Percentiles rank a stretch among this genome's conserved stretches.
phyloP scores from a whole-genome alignment of 805 yeast genomes.

The Nakazawaea laoshanensis region DNA sequence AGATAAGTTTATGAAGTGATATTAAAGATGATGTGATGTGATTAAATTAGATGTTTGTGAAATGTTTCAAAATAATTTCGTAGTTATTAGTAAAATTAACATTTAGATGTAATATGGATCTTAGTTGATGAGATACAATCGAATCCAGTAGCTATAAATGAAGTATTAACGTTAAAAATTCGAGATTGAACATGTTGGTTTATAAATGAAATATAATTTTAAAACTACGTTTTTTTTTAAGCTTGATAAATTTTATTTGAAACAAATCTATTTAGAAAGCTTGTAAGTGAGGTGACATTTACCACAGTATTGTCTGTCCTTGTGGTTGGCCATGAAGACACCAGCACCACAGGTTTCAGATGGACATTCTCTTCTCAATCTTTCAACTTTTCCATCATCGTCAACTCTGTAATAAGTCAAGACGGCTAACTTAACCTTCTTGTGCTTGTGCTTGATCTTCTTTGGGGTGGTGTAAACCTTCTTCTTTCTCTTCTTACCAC shows the following conservation, averaged over 20 bases:
- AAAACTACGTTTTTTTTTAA: too few species aligned
- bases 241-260: neutral
- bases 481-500: slow-evolving; percentile 99
- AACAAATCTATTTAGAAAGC: slow-evolving; percentile 10
- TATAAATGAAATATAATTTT: too few species aligned
- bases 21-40: too few species aligned
- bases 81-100: too few species aligned
- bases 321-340: slow-evolving; percentile 99
- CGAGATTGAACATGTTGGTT: too few species aligned
- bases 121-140: too few species aligned
- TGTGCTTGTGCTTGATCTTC: slow-evolving; percentile 99
- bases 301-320: slow-evolving; percentile 99
- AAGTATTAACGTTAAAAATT: too few species aligned
- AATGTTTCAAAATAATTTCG: too few species aligned
- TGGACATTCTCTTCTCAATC: slow-evolving; percentile 98
- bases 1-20: too few species aligned
- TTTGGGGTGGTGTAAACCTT: slow-evolving; percentile 99
- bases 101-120: too few species aligned
- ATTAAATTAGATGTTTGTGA: too few species aligned
- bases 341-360: slow-evolving; percentile 94
- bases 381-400: slow-evolving; percentile 96
- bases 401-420: slow-evolving; percentile 99
- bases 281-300: slow-evolving; percentile 95
- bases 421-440: slow-evolving; percentile 98
- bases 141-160: too few species aligned